Base-by-base conservation (phyloP, 164 flowering plant genomes). In the Santalum album region DNA sequence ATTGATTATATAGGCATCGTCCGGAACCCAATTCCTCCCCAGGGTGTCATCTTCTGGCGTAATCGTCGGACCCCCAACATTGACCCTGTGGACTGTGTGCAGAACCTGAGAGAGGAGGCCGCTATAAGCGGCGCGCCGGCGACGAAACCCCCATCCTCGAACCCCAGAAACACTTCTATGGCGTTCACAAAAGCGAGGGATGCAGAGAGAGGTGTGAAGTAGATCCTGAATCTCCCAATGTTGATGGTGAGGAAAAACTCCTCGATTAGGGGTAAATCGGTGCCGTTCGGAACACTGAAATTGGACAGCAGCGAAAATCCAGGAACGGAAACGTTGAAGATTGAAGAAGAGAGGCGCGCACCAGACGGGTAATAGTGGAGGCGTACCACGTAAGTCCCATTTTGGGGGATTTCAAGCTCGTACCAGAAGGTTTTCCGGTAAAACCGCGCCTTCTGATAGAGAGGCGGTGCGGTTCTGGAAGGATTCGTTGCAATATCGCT, bases 341-440 rank as follows among this genome's bases (percentile, higher is more conserved):
- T 15, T 19, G 56, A 60, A 14, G 7, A 29, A 7, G 55, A 43
- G 40, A 62, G 65, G 15, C 50, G 21, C 5, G 49, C 17, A 1
- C 60, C 38, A 3, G 68, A 45, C 10, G 72, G 45, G 54, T 71
- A 69, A 49, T 76, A 79, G 57, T 77, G 84, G 32, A 79, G 70
- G 58, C 84, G 81, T 51, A 79, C 52, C 43, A 79, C 2, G 42
- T 70, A 61, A 3, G 53, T 54, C 44, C 69, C 69, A 32, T 27
- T 54, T 22, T 48, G 40, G 48, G 15, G 19, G 42, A 62, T 40
- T 2, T 57, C 24, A 29, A 78, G 49, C 26, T 61, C 53, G 42
- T 70, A 79, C 7, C 55, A 54, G 25, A 72, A 67, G 3, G 51
- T 23, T 4, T 39, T 49, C 1, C 12, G 45, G 72, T 64, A 72